Base-by-base conservation (phyloP, 2,329 filamentous ascomycete species). In the Aspergillus brunneoviolaceus region DNA sequence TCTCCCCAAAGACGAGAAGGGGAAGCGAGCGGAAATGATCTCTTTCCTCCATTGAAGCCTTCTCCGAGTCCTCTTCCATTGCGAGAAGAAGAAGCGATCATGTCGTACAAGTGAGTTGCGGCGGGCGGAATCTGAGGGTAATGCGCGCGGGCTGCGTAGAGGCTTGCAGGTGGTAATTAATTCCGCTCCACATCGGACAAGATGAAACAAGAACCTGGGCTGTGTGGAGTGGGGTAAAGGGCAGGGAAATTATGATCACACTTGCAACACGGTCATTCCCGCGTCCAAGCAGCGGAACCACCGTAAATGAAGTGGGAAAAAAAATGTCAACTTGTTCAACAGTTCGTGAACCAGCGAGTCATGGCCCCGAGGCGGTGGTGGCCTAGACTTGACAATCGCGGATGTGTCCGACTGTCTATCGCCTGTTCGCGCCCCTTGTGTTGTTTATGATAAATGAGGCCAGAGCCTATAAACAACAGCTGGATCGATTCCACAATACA, bases 181-280 rank as follows among this genome's bases (percentile, higher is more conserved):
- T 49, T 48, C 42, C 23, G 58, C 55, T 60, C 57, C 60, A 64
- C 59, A 57, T 53, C 31, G 21, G 48, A 60, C 51, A 56, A 58
- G 48, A 29, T 60, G 58, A 65, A 63, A 65, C 61, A 57, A n/a
- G 47, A 62, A 55, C 51, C 48, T 48, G 50, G 54, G 58, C 29
- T 47, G 53, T 19, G 39, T 60, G 58, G 39, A 45, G 39, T 65
- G 60, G 58, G 62, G 63, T 58, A 59, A 45, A n/a, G 14, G 23
- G 29, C 33, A 19, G 49, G 25, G 59, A 57, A 55, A 55, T 58
- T 51, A 61, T 19, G 39, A 45, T 45, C 39, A 45, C 39, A 45
- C 39, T 45, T 45, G 39, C 6, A 45, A 45, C 39, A 45, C 39
- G 39, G 6, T 45, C 39, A 45, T n/a, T 45, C 39, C 39, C 39